Evolutionary conservation across 768 basidiomycete genomes (phyloP), one percentile per base, ranked within the genome.

Genomic region (Naganishia vishniacii): DNA sequence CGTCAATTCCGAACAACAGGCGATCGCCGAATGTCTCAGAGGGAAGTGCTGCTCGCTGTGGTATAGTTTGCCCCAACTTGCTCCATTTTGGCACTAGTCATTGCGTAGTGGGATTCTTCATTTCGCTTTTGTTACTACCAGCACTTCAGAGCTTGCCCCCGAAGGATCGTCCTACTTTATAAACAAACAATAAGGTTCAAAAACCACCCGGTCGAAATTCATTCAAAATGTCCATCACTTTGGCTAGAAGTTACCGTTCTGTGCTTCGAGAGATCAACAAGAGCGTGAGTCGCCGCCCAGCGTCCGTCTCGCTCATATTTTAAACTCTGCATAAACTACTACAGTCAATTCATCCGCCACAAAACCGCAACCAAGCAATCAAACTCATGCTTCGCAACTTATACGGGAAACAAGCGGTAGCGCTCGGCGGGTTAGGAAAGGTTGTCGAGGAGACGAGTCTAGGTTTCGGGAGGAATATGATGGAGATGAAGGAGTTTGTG

Each of bases 401-500:
- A 13, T 65, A 60, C 44, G 63, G 59, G 26, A 53, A 46, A 4
- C 51, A 48, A 45, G 37, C 26, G 8, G n/a, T 25, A 28, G 40
- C 37, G 20, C 28, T 20, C 20, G 59, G 28, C 28, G 46, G 31
- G 12, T 2, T 37, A 7, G 37, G 23, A 40, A 18, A 56, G 53
- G 23, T 25, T 11, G 32, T 40, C 20, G 53, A 37, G 23, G 48
- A 28, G 4, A 28, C 63, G 41, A 44, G 65, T 25, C 18, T 61
- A 37, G 29, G 59, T 12, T 51, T 68, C 20, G 40, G 37, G 18
- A 65, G 61, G 58, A 68, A 69, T 26, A 49, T 75, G 63, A 34
- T 70, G 41, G 73, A 76, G 65, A 73, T 73, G 34, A 68, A 71
- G 42, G 72, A 75, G 4, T 91, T 91, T 75, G 73, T 94, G 75